Percentiles rank a stretch among this genome's conserved stretches.
phyloP scores from a whole-genome alignment of 805 yeast species.

The Kazachstania viticola region DNA sequence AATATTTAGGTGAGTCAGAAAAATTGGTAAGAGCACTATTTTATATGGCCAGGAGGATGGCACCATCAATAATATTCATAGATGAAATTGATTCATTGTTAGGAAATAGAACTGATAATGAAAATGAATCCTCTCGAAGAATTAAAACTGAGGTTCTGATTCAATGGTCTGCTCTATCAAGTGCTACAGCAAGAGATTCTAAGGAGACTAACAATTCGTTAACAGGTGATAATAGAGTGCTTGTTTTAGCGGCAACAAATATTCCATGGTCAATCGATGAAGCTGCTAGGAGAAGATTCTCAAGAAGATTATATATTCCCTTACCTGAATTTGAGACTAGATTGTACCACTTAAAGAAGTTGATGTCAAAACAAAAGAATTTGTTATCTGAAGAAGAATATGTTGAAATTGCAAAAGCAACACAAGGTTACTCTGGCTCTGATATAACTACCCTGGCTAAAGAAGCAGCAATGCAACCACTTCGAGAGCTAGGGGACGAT shows the following conservation, averaged over 20 bases:
- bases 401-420: slow-evolving; percentile 46
- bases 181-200: slow-evolving; percentile 52
- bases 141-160: slow-evolving; percentile 89
- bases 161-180: slow-evolving; percentile 89
- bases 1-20: slow-evolving; percentile 77
- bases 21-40: slow-evolving; percentile 85
- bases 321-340: slow-evolving; percentile 84
- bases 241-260: slow-evolving; percentile 90
- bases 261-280: slow-evolving; percentile 97
- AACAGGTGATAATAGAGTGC: slow-evolving; percentile 47
- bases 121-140: slow-evolving; percentile 81
- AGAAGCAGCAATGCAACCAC: slow-evolving; percentile 97
- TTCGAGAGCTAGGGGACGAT: slow-evolving; percentile 80
- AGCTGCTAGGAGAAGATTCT: slow-evolving; percentile 92
- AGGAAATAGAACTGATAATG: slow-evolving; percentile 66
- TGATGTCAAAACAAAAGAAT: slow-evolving; percentile 58
- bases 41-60: slow-evolving; percentile 69
- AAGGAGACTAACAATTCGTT: slow-evolving; percentile 19
- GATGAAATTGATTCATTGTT: slow-evolving; percentile 92
- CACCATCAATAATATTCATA: slow-evolving; percentile 90
- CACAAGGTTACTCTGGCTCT: slow-evolving; percentile 86
- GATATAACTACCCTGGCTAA: slow-evolving; percentile 92
- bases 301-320: slow-evolving; percentile 87
- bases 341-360: slow-evolving; percentile 54
- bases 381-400: slow-evolving; percentile 55